Evolutionary conservation across 495 filamentous ascomycete genomes (phyloP).

Genomic region (Tricharina praecox): DNA sequence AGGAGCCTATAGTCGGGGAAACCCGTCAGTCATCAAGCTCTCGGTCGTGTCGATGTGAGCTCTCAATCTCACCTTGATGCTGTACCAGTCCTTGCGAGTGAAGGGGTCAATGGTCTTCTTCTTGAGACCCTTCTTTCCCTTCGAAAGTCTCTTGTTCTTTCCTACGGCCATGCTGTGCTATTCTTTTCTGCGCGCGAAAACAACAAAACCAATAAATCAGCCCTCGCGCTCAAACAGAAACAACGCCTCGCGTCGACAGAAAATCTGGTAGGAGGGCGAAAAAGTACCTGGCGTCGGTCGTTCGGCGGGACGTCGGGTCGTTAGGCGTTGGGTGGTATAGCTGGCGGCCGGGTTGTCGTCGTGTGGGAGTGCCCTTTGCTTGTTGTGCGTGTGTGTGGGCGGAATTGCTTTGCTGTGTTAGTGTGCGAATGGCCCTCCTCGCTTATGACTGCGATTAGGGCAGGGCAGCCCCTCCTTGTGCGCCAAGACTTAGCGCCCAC

Average conservation of each 20-base stretch:
- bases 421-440: no score
- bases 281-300: constrained; percentile 3
- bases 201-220: not conserved
- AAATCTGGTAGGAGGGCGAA: no score
- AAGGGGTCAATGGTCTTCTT: constrained; percentile 97
- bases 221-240: no score
- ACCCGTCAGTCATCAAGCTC: not conserved
- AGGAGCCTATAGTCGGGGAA: constrained; percentile 46
- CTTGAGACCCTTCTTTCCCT: constrained; percentile 99
- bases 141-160: constrained; percentile 99
- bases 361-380: no score
- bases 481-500: no score
- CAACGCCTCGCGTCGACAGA: no score
- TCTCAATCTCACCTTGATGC: constrained; percentile 62
- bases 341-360: no score
- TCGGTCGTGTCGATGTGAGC: constrained; percentile 33
- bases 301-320: constrained; percentile 3
- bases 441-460: no score
- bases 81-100: constrained; percentile 96
- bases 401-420: no score
- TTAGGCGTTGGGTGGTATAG: no score
- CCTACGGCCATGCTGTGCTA: constrained; percentile 31
- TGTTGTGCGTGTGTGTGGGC: no score
- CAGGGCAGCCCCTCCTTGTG: no score
- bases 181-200: not conserved